Conservation (phyloP, 345 rosid genomes). For the Draba incana region DNA sequence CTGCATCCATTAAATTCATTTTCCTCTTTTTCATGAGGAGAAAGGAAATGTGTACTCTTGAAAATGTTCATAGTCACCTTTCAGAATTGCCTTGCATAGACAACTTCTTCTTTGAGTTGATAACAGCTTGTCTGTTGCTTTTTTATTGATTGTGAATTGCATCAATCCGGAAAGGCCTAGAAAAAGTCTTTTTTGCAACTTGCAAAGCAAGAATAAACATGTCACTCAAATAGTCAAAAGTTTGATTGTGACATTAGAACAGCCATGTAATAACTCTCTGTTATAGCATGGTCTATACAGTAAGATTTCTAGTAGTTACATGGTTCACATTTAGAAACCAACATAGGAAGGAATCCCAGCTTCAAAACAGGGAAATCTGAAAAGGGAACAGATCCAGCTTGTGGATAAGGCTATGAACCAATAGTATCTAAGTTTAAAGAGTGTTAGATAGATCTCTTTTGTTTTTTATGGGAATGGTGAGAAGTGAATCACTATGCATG, state of each 20-base stretch:
- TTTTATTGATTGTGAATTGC: constrained; percentile 35
- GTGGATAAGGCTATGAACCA: constrained; percentile 41
- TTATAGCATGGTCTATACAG: background rate
- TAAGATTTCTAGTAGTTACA: constrained; percentile 12
- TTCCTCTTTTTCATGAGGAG: constrained; percentile 8
- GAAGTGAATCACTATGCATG: constrained; percentile 43
- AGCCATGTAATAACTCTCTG: constrained; percentile 5
- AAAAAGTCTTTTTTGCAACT: constrained; percentile 26
- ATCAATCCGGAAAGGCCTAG: constrained; percentile 27
- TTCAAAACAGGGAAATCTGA: constrained; percentile 19
- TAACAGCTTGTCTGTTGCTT: constrained; percentile 37
- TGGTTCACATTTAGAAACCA: constrained; percentile 1
- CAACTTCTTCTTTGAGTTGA: constrained; percentile 28
- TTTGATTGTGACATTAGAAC: constrained; percentile 40
- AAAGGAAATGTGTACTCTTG: constrained; percentile 16
- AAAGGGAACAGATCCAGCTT: constrained; percentile 32
- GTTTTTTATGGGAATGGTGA: constrained; percentile 35
- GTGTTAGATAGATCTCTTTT: constrained; percentile 22
- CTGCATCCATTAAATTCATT: constrained; percentile 25
- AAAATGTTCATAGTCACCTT: constrained; percentile 22
- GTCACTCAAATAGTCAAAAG: constrained; percentile 25
- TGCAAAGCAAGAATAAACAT: constrained; percentile 28
- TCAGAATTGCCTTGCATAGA: constrained; percentile 38
- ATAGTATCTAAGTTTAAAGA: constrained; percentile 26
- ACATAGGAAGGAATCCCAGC: constrained; percentile 20